Conservation (phyloP, 768 basidiomycete species). For the Naematelia encephala region DNA sequence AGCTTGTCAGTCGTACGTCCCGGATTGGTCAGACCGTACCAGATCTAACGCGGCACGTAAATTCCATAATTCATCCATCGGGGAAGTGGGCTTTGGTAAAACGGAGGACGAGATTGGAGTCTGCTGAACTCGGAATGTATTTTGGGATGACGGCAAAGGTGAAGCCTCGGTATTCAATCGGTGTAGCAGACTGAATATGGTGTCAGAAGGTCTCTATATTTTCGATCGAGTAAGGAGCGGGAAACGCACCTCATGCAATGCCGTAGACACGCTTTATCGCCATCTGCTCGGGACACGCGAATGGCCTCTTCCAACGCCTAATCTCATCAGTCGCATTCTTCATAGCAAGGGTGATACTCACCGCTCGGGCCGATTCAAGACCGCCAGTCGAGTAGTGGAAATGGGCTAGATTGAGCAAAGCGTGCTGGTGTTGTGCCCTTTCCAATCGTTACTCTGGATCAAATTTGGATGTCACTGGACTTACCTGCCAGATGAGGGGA, state of each 20-base stretch:
- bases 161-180: conserved; percentile 3
- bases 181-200: conserved; percentile 10
- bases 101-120: conserved; percentile 22
- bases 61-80: conserved; percentile 45
- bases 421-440: conserved; percentile 50
- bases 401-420: conserved; percentile 47
- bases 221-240: background rate
- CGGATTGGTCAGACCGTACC: conserved; percentile 21
- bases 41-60: conserved; percentile 43
- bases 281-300: conserved; percentile 45
- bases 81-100: conserved; percentile 24
- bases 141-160: conserved; percentile 5
- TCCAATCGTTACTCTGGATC: background rate
- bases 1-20: background rate
- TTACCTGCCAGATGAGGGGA: conserved; percentile 37
- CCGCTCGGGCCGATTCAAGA: conserved; percentile 34
- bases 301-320: conserved; percentile 48
- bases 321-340: background rate
- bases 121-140: conserved; percentile 12
- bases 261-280: conserved; percentile 45
- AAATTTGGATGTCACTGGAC: conserved; percentile 6
- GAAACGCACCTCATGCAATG: conserved; percentile 45
- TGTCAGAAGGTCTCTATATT: too few relatives aligned
- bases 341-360: conserved; percentile 12
- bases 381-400: conserved; percentile 46